phyloP scores from a whole-genome alignment of 225 moss, liverwort and hornwort species.

The Thuidium tamariscinum region DNA sequence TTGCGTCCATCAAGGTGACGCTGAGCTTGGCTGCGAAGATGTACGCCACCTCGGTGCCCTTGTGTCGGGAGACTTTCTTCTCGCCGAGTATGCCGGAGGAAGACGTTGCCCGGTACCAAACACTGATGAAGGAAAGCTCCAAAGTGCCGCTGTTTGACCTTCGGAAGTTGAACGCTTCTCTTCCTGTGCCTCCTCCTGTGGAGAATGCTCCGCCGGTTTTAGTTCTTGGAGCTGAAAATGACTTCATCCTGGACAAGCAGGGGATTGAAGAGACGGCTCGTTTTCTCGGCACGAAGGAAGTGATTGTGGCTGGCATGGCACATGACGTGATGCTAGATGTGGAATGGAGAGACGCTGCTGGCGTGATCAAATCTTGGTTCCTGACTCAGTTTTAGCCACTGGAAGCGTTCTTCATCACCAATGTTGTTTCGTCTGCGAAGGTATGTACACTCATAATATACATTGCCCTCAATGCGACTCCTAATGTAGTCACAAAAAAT shows the following conservation, averaged over 20 bases:
- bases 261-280: constrained; percentile 43
- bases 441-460: not conserved
- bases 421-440: not conserved
- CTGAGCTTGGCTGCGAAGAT: constrained; percentile 79
- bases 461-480: not conserved
- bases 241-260: constrained; percentile 55
- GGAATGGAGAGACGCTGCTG: constrained; percentile 32
- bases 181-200: constrained; percentile 49
- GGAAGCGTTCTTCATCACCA: not conserved
- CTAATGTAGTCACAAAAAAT: not conserved
- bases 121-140: constrained; percentile 59
- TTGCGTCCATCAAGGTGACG: constrained; percentile 79
- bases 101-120: constrained; percentile 54
- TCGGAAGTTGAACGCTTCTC: constrained; percentile 31
- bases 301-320: constrained; percentile 23
- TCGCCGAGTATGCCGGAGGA: constrained; percentile 54
- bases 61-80: constrained; percentile 89
- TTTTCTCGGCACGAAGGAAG: constrained; percentile 22
- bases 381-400: not conserved
- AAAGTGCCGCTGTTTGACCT: constrained; percentile 61
- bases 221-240: constrained; percentile 80
- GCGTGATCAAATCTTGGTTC: constrained; percentile 29
- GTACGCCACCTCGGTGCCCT: constrained; percentile 53
- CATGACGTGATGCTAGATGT: constrained; percentile 52
- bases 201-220: constrained; percentile 28